These are phyloP conservation scores for Candida mesenterica DNA, from an alignment of 1,139 yeast species.

Conservation along the genomic window DNA sequence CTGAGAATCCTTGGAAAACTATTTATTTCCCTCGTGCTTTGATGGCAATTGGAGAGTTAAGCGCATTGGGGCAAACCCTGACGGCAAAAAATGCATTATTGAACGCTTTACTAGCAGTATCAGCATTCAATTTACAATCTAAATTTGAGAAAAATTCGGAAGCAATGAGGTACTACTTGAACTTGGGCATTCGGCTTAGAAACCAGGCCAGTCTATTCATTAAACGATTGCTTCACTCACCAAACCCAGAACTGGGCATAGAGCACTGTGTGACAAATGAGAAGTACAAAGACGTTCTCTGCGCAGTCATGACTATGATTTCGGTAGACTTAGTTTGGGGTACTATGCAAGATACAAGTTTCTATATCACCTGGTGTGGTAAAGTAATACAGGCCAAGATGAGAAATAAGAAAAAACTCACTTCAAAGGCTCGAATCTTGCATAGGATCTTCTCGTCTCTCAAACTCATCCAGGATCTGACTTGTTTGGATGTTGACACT, in stretches of 20 bases:
- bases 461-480: slow-evolving; percentile 72
- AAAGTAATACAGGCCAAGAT: slow-evolving; percentile 69
- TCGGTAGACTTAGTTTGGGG: slow-evolving; percentile 91
- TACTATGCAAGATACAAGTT: slow-evolving; percentile 81
- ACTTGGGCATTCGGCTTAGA: slow-evolving; percentile 70
- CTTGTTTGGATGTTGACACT: slow-evolving; percentile 51
- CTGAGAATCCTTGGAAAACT: slow-evolving; percentile 85
- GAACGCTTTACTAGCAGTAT: slow-evolving; percentile 77
- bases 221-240: slow-evolving; percentile 42
- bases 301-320: slow-evolving; percentile 84
- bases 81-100: slow-evolving; percentile 75
- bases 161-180: slow-evolving; percentile 67
- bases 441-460: slow-evolving; percentile 78
- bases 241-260: slow-evolving; percentile 33
- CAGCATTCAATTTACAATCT: slow-evolving; percentile 78
- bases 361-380: slow-evolving; percentile 75
- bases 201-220: slow-evolving; percentile 73
- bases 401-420: slow-evolving; percentile 61
- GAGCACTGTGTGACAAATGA: slow-evolving; percentile 59
- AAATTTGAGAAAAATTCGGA: slow-evolving; percentile 60
- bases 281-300: slow-evolving; percentile 79
- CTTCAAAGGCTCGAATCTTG: slow-evolving; percentile 72
- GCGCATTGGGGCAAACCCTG: slow-evolving; percentile 71
- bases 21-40: slow-evolving; percentile 81
- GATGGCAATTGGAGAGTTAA: slow-evolving; percentile 77